These are phyloP conservation scores for Paraphysoderma sedebokerense DNA, from an alignment of 371 early-diverging fungal species.

Conservation along the genomic window DNA sequence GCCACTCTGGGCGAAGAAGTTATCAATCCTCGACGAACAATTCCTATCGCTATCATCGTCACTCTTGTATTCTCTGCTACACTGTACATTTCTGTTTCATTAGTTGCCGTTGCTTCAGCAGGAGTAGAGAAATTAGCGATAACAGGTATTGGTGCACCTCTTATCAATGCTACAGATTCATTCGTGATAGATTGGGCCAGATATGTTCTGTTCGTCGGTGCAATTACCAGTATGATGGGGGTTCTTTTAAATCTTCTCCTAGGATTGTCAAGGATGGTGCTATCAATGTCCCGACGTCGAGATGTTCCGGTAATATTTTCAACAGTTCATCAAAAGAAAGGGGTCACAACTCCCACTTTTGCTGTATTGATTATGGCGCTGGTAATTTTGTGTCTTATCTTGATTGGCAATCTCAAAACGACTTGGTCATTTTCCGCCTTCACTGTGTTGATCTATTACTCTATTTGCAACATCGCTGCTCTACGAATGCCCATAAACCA, in stretches of 20 bases:
- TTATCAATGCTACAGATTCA: background rate
- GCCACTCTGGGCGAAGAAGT: slow-evolving; percentile 2
- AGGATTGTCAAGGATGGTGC: background rate
- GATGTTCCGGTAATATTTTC: background rate
- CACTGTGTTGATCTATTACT: background rate
- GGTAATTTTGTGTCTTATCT: background rate
- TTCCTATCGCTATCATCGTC: background rate
- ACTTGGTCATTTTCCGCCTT: background rate
- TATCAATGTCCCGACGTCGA: background rate
- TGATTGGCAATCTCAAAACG: background rate
- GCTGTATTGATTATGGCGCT: background rate
- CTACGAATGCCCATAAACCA: background rate
- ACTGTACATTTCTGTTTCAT: background rate
- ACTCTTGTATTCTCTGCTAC: background rate
- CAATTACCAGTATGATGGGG: background rate
- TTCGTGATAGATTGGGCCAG: background rate
- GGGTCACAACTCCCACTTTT: background rate
- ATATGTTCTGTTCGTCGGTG: background rate
- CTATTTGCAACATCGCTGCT: background rate
- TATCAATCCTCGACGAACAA: background rate
- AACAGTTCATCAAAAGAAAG: no score
- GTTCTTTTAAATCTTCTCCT: background rate
- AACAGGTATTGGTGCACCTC: background rate
- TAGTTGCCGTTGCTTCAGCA: background rate
- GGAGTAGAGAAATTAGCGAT: background rate